Conservation (phyloP, 139 green algal genomes). For the Chlamydomonas sp. region DNA sequence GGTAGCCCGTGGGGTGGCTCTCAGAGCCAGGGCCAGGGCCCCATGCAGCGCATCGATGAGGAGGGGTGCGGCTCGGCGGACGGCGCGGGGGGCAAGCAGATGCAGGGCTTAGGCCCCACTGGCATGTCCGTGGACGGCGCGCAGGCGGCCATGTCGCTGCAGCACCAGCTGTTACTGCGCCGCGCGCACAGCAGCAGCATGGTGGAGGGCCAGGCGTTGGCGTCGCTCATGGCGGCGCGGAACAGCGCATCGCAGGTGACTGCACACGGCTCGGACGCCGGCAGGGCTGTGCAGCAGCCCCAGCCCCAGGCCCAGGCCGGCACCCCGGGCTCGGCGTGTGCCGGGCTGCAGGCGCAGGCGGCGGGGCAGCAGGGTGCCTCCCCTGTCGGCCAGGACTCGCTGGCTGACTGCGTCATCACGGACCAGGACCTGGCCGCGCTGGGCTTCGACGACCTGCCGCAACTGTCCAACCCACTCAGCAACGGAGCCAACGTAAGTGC, state of each 20-base stretch:
- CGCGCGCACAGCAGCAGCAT: conserved; percentile 24
- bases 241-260: no score
- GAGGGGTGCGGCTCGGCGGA: conserved; percentile 1
- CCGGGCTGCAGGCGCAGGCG: no score
- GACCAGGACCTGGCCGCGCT: conserved; percentile 26
- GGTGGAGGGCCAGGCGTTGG: background rate
- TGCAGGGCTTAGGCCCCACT: background rate
- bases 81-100: background rate
- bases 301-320: background rate
- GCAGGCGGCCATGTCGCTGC: background rate
- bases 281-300: background rate
- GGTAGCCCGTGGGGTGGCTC: background rate
- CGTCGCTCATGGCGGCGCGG: no score
- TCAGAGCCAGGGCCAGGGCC: background rate
- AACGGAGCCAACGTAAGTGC: conserved; percentile 3
- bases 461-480: conserved; percentile 7
- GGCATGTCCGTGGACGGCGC: background rate
- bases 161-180: background rate
- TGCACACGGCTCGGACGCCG: no score
- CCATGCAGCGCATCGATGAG: conserved; percentile 42
- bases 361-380: background rate
- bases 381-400: no score
- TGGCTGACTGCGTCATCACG: conserved; percentile 26
- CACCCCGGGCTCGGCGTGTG: background rate
- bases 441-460: conserved; percentile 34